Evolutionary conservation across 108 stramenopile species (phyloP).

Genomic region (Bacterosira constricta): DNA sequence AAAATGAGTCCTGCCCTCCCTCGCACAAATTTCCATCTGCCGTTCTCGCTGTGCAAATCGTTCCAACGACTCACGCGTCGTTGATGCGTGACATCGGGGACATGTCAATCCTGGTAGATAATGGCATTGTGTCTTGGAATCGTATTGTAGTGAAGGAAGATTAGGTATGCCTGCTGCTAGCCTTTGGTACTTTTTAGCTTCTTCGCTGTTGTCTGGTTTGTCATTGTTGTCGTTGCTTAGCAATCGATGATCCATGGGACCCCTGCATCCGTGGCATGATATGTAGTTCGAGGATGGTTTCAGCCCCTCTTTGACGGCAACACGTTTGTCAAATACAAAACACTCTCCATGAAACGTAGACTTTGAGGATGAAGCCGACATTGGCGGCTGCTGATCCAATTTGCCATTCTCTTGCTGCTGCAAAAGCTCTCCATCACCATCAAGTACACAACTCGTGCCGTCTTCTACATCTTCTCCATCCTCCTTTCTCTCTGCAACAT

Average conservation of each 20-base stretch:
- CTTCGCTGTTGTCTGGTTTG: neutral
- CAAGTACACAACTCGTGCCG: too few species aligned
- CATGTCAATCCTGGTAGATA: slow-evolving; percentile 50
- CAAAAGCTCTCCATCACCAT: neutral
- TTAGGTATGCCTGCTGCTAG: slow-evolving; percentile 22
- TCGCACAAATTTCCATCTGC: slow-evolving; percentile 41
- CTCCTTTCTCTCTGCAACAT: slow-evolving; percentile 37
- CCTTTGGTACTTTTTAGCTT: neutral
- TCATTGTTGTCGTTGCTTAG: neutral
- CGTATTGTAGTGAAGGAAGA: slow-evolving; percentile 25
- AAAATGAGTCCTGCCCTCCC: slow-evolving; percentile 43
- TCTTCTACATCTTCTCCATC: neutral
- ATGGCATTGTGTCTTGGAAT: slow-evolving; percentile 1
- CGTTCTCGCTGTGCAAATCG: slow-evolving; percentile 36
- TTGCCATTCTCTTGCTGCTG: neutral
- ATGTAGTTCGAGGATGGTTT: slow-evolving; percentile 55
- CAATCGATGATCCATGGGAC: slow-evolving; percentile 58
- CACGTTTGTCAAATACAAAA: slow-evolving; percentile 87
- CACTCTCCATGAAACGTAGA: slow-evolving; percentile 81
- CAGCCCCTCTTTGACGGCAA: slow-evolving; percentile 74
- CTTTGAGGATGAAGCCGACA: neutral
- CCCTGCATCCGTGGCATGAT: slow-evolving; percentile 77
- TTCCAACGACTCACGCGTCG: slow-evolving; percentile 37
- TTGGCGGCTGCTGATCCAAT: neutral
- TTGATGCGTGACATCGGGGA: slow-evolving; percentile 41